These are phyloP conservation scores for Fusarium sp. DNA, from an alignment of 2,329 filamentous ascomycete genomes.

Conservation along the genomic window DNA sequence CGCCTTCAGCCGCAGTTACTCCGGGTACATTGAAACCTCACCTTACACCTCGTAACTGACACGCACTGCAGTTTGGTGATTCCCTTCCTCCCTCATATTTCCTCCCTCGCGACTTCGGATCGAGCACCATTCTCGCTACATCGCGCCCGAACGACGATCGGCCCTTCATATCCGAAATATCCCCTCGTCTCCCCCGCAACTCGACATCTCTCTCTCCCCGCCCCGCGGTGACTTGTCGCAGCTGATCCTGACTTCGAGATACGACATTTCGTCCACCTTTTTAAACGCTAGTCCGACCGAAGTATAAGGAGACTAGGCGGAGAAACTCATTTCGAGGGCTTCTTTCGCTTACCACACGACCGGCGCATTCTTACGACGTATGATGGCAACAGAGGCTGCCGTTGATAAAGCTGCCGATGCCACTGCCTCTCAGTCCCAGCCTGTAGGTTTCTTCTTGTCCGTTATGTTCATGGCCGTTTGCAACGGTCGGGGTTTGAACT, in stretches of 20 bases:
- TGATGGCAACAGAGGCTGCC: conserved; percentile 73
- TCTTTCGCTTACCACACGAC: conserved; percentile 47
- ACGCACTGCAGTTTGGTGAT: conserved; percentile 36
- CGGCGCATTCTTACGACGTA: conserved; percentile 63
- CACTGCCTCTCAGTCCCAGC: conserved; percentile 61
- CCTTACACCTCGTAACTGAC: conserved; percentile 43
- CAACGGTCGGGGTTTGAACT: not conserved
- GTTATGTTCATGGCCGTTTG: not conserved
- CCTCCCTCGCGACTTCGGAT: conserved; percentile 29
- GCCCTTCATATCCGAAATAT: conserved; percentile 14
- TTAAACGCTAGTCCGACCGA: conserved; percentile 32
- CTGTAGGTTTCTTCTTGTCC: conserved; percentile 53
- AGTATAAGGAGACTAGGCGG: conserved; percentile 36
- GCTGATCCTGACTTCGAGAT: conserved; percentile 24
- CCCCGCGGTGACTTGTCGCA: conserved; percentile 41
- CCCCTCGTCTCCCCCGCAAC: conserved; percentile 15
- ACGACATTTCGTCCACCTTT: conserved; percentile 24
- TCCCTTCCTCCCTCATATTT: conserved; percentile 21
- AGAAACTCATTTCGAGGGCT: conserved; percentile 44
- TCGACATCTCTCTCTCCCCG: conserved; percentile 36
- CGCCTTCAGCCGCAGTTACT: conserved; percentile 48
- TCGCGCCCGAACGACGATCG: conserved; percentile 26
- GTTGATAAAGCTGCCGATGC: conserved; percentile 66
- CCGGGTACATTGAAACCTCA: conserved; percentile 43
- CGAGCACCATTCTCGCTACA: conserved; percentile 14